Base-by-base conservation (phyloP, 2,329 filamentous ascomycete genomes). In the Endoconidiophora laricicola region DNA sequence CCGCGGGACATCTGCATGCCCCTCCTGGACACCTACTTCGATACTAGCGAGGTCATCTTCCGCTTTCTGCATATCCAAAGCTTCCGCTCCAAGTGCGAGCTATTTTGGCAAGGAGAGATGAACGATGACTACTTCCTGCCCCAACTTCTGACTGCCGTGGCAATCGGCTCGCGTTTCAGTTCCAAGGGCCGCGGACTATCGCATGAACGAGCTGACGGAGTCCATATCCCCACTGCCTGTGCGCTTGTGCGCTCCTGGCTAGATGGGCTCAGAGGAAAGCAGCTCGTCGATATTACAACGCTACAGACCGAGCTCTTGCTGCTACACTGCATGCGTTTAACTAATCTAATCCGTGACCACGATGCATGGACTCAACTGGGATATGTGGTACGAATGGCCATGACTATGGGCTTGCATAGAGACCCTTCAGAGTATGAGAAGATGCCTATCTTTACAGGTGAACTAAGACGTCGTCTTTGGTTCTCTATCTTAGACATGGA, bases 331-430 rank as follows among this genome's bases (percentile, higher is more conserved):
- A 66, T 69, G 55, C 63, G 71, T 49, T 70, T 74, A 65, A 71
- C 73, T 58, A 70, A 72, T 4, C 65, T 65, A 20, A 61, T 65
- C 6, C 66, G 67, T 6, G 65, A 69, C 33, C 69, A 74, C 48
- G 69, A 73, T 47, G 64, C 69, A 0, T 77, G 73, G 73, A 67
- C 68, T 12, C 70, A 74, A 50, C 61, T 76, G n/a, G 73, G 73
- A 4, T 66, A 68, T 48, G 68, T 76, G 40, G 67, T 75, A 4
- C 69, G 73, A 14, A 71, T 73, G 63, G 73, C 72, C 26, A 76
- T 76, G 72, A 71, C 69, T 2, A 76, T 77, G 72, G 73, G 73
- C 2, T 62, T 77, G 44, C 73, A 77, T 55, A 67, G 73, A 3
- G 73, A 77, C 48, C 72, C 73, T 2, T 69, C 69, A 12, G 73